A percentile compares a stretch with the other conserved stretches of the same genome.
Conservation (phyloP, 345 rosid species). For the Aquilaria yunnanensis region DNA sequence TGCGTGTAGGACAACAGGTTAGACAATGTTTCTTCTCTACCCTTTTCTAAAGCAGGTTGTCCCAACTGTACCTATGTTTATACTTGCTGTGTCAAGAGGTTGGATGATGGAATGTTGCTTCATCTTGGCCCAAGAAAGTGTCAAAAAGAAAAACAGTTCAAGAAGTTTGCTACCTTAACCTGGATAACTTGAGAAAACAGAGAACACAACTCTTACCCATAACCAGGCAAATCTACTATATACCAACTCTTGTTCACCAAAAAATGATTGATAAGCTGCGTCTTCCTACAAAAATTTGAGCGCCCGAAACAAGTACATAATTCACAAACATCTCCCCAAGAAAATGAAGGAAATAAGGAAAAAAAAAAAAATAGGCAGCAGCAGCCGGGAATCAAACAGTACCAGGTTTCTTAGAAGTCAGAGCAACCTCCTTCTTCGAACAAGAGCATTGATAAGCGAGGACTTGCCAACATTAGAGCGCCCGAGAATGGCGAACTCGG, state of each 20-base stretch:
- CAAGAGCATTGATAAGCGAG: constrained; percentile 82
- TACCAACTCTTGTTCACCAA: constrained; percentile 95
- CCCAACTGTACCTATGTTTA: no score
- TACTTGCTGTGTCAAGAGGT: no score
- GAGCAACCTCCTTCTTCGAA: constrained; percentile 86
- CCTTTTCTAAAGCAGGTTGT: no score
- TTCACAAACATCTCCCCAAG: background rate
- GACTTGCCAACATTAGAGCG: constrained; percentile 97
- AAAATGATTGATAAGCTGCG: constrained; percentile 92
- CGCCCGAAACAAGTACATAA: background rate
- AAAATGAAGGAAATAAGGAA: background rate
- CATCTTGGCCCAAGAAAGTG: no score
- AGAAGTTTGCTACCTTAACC: no score
- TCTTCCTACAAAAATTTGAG: constrained; percentile 55
- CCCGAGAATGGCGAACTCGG: constrained; percentile 86
- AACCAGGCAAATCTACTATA: constrained; percentile 95
- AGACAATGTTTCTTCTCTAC: no score
- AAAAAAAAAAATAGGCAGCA: no score
- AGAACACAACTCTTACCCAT: constrained; percentile 50
- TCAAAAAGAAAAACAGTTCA: no score
- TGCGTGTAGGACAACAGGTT: no score
- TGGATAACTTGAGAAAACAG: background rate
- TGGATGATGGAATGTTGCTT: no score
- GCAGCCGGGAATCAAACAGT: background rate
- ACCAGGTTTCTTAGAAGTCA: constrained; percentile 98